Evolutionary conservation across 2,329 filamentous ascomycete genomes (phyloP).

Genomic region (Ophiostoma piceae): DNA sequence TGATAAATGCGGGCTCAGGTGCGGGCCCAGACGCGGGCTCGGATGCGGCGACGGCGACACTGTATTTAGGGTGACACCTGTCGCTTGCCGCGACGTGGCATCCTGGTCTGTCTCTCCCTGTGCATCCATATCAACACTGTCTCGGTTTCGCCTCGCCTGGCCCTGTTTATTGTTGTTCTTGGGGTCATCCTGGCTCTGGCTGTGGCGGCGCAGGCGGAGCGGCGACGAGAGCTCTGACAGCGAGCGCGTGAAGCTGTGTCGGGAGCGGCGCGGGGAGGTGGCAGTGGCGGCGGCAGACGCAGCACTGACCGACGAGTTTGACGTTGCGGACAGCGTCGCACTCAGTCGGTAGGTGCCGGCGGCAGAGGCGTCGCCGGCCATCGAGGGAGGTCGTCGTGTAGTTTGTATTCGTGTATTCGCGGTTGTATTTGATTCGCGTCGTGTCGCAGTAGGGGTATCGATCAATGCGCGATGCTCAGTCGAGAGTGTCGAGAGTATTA

Average conservation of each 20-base stretch:
- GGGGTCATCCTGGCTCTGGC: slow-evolving; percentile 29
- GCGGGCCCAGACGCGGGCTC: slow-evolving; percentile 13
- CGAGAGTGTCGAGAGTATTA: too few relatives aligned
- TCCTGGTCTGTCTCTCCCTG: background rate
- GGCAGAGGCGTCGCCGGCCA: background rate
- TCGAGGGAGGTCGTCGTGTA: background rate
- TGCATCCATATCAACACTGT: background rate
- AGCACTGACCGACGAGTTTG: background rate
- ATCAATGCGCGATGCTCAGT: too few relatives aligned
- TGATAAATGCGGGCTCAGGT: background rate
- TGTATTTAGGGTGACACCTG: too few relatives aligned
- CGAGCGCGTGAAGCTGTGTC: slow-evolving; percentile 53
- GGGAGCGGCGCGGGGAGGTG: slow-evolving; percentile 36
- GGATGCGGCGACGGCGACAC: slow-evolving; percentile 9
- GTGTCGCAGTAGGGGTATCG: too few relatives aligned
- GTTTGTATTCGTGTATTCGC: background rate
- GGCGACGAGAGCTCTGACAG: slow-evolving; percentile 51
- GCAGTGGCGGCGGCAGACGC: slow-evolving; percentile 15
- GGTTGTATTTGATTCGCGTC: too few relatives aligned
- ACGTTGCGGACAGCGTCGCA: background rate
- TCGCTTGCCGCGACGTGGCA: background rate
- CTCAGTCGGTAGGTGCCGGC: background rate
- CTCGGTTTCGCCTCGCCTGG: background rate
- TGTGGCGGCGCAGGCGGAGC: slow-evolving; percentile 37
- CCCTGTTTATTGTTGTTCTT: too few relatives aligned